Percentiles rank a stretch among this genome's conserved stretches.
These are phyloP conservation scores for Euryodendron excelsum DNA, from an alignment of 148 eudicot species.

Conservation along the genomic window DNA sequence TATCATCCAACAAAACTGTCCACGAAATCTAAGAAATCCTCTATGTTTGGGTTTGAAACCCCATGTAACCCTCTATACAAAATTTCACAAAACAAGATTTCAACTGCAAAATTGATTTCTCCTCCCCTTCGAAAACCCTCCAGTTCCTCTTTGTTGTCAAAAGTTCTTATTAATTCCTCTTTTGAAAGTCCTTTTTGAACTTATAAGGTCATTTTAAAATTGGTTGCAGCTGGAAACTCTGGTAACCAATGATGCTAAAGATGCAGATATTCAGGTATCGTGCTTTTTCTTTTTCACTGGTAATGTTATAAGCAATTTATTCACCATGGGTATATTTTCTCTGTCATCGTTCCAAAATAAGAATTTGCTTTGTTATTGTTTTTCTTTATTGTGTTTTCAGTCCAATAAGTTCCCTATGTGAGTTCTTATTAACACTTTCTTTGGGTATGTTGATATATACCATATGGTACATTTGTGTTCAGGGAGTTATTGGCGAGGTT, in stretches of 20 bases:
- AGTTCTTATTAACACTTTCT: neutral
- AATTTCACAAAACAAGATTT: too few relatives aligned
- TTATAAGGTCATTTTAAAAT: neutral
- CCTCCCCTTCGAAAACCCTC: too few relatives aligned
- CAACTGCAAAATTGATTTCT: neutral
- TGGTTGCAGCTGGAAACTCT: constrained; percentile 69
- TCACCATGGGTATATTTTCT: neutral
- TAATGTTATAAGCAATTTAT: neutral
- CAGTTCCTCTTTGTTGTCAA: neutral
- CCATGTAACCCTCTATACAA: too few relatives aligned
- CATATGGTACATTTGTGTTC: constrained; percentile 1
- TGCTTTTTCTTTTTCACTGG: neutral
- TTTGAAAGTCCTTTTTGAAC: neutral
- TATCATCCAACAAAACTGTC: too few relatives aligned
- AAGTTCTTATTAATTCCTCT: neutral
- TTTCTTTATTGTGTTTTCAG: neutral
- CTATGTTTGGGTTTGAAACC: too few relatives aligned
- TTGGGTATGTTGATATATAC: neutral
- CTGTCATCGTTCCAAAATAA: neutral
- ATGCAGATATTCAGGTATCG: constrained; percentile 79
- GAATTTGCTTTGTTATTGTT: neutral
- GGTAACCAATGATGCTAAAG: constrained; percentile 54
- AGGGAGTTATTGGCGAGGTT: constrained; percentile 52
- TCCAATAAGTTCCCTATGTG: neutral
- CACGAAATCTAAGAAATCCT: too few relatives aligned